Base-by-base conservation (phyloP, 306 rosid species). In the Castanospermum australe region DNA sequence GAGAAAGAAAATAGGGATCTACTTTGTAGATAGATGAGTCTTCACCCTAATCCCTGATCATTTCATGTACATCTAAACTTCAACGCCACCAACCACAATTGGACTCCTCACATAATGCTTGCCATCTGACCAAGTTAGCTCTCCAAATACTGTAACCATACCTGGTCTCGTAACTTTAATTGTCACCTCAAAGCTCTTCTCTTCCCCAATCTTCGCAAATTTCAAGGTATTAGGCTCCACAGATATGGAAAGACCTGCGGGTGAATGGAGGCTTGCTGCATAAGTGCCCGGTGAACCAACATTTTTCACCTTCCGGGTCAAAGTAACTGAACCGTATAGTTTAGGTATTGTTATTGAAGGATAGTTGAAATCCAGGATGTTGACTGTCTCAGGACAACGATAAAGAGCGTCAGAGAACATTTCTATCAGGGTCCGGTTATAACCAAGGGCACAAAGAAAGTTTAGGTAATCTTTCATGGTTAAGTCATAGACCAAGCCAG, bases 401-500 rank as follows among this genome's bases (percentile, higher is more conserved):
- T 81, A 67, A 6, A 36, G 45, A 1, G 28, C 24, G 2, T 50
- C 80, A 9, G 84, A 18, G 47, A 93, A 88, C 3, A 4, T 2
- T 7, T 6, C 13, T 5, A 86, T 33, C 62, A 9, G 15, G 5
- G 71, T 81, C 36, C 83, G 64, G 69, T 88, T 81, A 38, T 91
- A 89, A 8, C 92, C 93, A 35, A 24, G 0, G 48, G 78, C 51
- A 77, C 97, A 91, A 0, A 93, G 93, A 24, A 93, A 88, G 82
- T 89, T 59, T 2, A 93, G 82, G 85, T 91, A 90, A 70, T 89
- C 94, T 20, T 81, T 12, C 50, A 12, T 32, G 42, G 69, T 68
- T 10, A 90, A 54, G 76, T 93, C 98, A 73, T 93, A 93, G 60
- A 93, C 84, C 86, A 93, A 76, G 21, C 98, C 97, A 1, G 98